These are phyloP conservation scores for Wickerhamiella occidentalis DNA, from an alignment of 805 yeast species.

Conservation along the genomic window DNA sequence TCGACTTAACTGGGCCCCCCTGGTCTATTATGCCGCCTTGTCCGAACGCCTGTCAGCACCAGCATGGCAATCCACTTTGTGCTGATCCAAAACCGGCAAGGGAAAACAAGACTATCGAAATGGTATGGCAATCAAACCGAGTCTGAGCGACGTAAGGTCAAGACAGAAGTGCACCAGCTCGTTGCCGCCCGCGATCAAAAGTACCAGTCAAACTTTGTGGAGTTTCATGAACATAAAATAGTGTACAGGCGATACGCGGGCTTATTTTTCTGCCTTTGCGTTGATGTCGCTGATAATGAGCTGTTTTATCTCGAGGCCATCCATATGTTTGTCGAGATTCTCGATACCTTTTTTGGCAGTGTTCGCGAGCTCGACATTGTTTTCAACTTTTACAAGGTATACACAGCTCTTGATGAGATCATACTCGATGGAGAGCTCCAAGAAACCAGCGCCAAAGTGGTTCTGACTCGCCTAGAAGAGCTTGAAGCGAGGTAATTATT, in stretches of 20 bases:
- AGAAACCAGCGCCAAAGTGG: constrained; percentile 61
- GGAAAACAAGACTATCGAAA: constrained; percentile 75
- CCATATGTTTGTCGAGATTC: constrained; percentile 77
- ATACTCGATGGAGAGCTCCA: constrained; percentile 84
- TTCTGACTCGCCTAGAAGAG: constrained; percentile 51
- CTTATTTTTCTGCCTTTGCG: constrained; percentile 70
- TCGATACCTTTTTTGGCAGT: constrained; percentile 75
- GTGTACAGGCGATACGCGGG: constrained; percentile 91
- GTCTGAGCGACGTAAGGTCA: constrained; percentile 36
- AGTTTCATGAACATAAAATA: constrained; percentile 51
- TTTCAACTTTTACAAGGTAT: constrained; percentile 78
- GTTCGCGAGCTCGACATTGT: constrained; percentile 92
- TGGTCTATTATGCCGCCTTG: no score
- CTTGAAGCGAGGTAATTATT: constrained; percentile 37
- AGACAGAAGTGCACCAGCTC: constrained; percentile 60
- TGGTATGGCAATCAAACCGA: constrained; percentile 49
- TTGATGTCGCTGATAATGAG: constrained; percentile 72
- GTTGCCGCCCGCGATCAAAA: constrained; percentile 75
- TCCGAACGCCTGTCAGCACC: background rate
- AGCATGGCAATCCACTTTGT: constrained; percentile 69
- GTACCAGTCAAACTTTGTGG: constrained; percentile 71
- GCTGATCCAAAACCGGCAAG: constrained; percentile 80
- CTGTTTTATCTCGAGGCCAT: constrained; percentile 70
- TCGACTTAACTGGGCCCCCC: no score
- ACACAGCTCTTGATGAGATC: constrained; percentile 73